Evolutionary conservation across 2,329 filamentous ascomycete species (phyloP).

Genomic region (Botryosphaeria dothidea): DNA sequence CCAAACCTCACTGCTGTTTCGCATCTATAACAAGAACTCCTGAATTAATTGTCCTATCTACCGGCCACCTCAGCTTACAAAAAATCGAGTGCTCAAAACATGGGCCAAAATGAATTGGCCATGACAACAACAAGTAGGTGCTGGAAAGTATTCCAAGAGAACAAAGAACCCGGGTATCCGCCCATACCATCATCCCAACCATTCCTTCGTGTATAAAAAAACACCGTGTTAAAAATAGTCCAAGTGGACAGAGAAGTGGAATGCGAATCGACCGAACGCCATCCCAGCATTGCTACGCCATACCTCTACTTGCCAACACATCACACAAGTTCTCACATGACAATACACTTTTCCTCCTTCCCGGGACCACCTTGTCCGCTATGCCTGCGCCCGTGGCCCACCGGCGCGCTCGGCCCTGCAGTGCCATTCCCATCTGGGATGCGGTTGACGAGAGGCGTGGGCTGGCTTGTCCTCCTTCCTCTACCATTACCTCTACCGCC

Average conservation of each 20-base stretch:
- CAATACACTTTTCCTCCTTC: constrained; percentile 23
- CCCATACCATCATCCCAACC: background rate
- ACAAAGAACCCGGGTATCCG: background rate
- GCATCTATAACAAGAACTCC: too few species aligned
- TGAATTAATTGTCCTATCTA: too few species aligned
- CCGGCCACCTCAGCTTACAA: too few species aligned
- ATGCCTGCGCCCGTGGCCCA: background rate
- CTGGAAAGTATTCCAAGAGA: background rate
- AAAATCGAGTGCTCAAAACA: too few species aligned
- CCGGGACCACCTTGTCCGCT: background rate
- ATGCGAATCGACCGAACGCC: background rate
- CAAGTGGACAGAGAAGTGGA: background rate
- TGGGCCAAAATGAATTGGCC: too few species aligned
- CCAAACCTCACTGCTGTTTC: too few species aligned
- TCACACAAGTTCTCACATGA: constrained; percentile 21
- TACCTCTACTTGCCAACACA: background rate
- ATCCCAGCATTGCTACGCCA: background rate
- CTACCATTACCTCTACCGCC: constrained; percentile 16
- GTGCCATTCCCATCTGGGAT: background rate
- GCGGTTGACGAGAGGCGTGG: background rate
- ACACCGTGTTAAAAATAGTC: background rate
- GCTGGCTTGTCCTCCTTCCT: background rate
- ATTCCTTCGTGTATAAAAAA: background rate
- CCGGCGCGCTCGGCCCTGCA: background rate
- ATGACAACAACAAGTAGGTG: too few species aligned